A percentile compares a stretch with the other conserved stretches of the same genome.
These are phyloP conservation scores for Claviceps monticola DNA, from an alignment of 2,329 filamentous ascomycete genomes.

Conservation along the genomic window DNA sequence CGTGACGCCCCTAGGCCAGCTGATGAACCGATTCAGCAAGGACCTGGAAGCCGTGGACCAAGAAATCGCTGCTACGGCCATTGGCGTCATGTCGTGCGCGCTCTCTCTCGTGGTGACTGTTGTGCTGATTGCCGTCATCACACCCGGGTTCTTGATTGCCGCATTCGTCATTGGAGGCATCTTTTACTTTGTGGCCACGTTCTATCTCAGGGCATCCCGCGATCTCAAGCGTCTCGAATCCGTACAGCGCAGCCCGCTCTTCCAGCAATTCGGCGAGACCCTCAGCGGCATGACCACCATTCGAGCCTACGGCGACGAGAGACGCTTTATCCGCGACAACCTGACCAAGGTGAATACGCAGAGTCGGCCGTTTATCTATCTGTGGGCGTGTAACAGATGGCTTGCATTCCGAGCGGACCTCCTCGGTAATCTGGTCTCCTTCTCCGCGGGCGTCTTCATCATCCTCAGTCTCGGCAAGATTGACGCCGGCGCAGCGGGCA, in stretches of 20 bases:
- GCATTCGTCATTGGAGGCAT: slow-evolving; percentile 71
- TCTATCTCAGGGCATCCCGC: slow-evolving; percentile 86
- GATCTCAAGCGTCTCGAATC: slow-evolving; percentile 93
- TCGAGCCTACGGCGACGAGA: slow-evolving; percentile 86
- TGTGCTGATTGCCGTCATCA: slow-evolving; percentile 73
- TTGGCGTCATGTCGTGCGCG: slow-evolving; percentile 54
- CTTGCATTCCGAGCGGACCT: slow-evolving; percentile 84
- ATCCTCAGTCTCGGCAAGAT: slow-evolving; percentile 70
- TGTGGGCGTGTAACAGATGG: slow-evolving; percentile 97
- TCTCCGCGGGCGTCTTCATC: slow-evolving; percentile 87
- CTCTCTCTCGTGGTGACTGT: slow-evolving; percentile 70
- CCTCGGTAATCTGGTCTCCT: slow-evolving; percentile 79
- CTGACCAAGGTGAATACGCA: slow-evolving; percentile 78
- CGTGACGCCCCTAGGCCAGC: slow-evolving; percentile 81
- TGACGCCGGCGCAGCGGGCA: slow-evolving; percentile 80
- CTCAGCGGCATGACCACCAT: slow-evolving; percentile 92
- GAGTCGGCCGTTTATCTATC: slow-evolving; percentile 83
- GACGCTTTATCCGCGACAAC: slow-evolving; percentile 88
- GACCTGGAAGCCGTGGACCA: slow-evolving; percentile 92
- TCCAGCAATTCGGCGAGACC: slow-evolving; percentile 96
- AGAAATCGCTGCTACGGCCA: slow-evolving; percentile 84
- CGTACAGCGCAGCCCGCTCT: slow-evolving; percentile 83
- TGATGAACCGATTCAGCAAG: slow-evolving; percentile 98
- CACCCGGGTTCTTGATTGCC: slow-evolving; percentile 79
- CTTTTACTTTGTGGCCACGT: slow-evolving; percentile 70